These are phyloP conservation scores for Rhizodiscina lignyota DNA, from an alignment of 495 filamentous ascomycete species.

Conservation along the genomic window DNA sequence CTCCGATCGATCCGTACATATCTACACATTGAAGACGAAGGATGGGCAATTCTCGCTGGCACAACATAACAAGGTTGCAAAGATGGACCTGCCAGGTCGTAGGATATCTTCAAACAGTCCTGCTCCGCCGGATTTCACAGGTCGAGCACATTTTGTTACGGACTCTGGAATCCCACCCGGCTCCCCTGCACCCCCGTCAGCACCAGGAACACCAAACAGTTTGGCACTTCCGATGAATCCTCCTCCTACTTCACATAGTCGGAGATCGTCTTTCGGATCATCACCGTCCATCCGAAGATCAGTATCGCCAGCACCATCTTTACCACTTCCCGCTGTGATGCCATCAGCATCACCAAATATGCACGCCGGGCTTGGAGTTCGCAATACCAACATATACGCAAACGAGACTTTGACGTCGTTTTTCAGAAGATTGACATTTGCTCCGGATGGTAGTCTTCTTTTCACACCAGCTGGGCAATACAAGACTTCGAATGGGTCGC, in stretches of 20 bases:
- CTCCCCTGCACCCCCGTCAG: conserved; percentile 79
- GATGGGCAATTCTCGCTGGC: conserved; percentile 89
- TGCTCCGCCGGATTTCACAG: conserved; percentile 63
- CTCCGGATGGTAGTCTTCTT: conserved; percentile 85
- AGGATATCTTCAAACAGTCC: conserved; percentile 87
- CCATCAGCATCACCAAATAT: conserved; percentile 78
- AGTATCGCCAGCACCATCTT: conserved; percentile 84
- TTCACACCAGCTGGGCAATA: conserved; percentile 96
- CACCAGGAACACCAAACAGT: conserved; percentile 86
- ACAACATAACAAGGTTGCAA: conserved; percentile 54
- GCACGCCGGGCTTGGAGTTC: conserved; percentile 47
- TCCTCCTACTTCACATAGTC: conserved; percentile 76
- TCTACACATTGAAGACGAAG: conserved; percentile 89
- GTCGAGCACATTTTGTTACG: conserved; percentile 38
- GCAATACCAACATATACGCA: conserved; percentile 84
- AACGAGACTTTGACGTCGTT: conserved; percentile 97
- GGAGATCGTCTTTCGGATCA: conserved; percentile 89
- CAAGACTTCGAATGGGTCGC: conserved; percentile 48
- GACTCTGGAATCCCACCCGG: conserved; percentile 42
- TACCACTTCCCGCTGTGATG: conserved; percentile 94
- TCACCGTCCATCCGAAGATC: conserved; percentile 72
- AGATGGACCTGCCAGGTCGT: conserved; percentile 81
- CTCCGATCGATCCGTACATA: conserved; percentile 92
- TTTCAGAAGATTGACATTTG: conserved; percentile 85
- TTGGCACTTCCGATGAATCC: conserved; percentile 93